Base-by-base conservation (phyloP, 1,139 yeast species). In the Nakaseomyces delphensis region DNA sequence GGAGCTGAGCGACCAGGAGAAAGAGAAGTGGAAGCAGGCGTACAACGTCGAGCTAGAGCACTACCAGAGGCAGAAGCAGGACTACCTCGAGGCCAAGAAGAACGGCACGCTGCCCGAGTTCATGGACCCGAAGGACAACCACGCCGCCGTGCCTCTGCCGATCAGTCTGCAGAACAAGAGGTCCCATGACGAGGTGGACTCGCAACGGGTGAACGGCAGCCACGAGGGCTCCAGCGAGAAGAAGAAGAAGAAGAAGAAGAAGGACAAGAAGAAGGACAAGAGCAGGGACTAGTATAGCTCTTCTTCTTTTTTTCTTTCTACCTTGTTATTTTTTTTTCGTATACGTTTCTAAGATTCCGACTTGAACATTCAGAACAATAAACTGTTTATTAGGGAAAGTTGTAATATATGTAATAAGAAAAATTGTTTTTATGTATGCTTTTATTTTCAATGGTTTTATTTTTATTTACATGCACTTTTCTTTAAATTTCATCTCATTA, bases 1-100 rank as follows among this genome's bases (percentile, higher is more conserved):
- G 55, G 73, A 70, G 39, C 68, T 86, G 58, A 59, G 78, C 43
- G 82, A 75, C 15, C 73, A 68, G 25, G 91, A 83, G 57, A 83
- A 82, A 63, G 74, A 72, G 46, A 74, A 75, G 53, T 87, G 93
- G 91, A 83, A 80, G 60, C 76, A 74, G 52, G 76, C 79, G 48
- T 85, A 86, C 62, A 76, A 73, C 49, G 71, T 71, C 43, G 84
- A 83, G 54, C 70, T 80, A 62, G 74, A 68, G 50, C 69, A 65
- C 44, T 85, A 85, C 64, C 81, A 79, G 52, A 69, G 65, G 45
- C 79, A 72, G 50, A 77, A 80, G 65, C 79, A 75, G 52, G 74
- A 71, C 47, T 86, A 84, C 61, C 67, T 78, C 49, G 69, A 68
- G 48, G 67, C 72, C 36, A 76, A 75, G 61, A 71, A 68, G 51